phyloP scores from a whole-genome alignment of 1,139 yeast genomes.

The Suhomyces panamericanus region DNA sequence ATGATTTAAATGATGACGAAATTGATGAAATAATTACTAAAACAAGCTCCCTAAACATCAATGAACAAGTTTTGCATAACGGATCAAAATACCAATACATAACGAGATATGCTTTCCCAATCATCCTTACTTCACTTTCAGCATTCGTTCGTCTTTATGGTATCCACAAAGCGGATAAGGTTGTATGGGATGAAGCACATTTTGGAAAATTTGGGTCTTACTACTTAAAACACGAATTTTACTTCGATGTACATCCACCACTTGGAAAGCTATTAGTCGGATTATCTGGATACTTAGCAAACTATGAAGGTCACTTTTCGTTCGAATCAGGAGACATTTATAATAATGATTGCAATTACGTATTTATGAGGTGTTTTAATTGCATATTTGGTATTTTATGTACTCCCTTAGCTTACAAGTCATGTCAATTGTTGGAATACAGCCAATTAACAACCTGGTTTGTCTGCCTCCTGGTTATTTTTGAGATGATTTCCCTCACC shows the following conservation, averaged over 20 bases:
- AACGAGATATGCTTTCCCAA: conserved; percentile 30
- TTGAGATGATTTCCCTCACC: conserved; percentile 66
- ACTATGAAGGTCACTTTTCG: conserved; percentile 62
- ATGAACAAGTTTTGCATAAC: background rate
- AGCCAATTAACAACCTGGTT: conserved; percentile 50
- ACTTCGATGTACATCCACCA: conserved; percentile 81
- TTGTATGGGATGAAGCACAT: conserved; percentile 97
- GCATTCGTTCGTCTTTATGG: conserved; percentile 66
- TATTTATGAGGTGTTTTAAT: conserved; percentile 65
- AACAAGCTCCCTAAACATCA: conserved; percentile 15
- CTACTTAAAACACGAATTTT: conserved; percentile 63
- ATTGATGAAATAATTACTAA: conserved; percentile 17
- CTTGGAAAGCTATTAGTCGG: conserved; percentile 72
- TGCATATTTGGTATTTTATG: conserved; percentile 62
- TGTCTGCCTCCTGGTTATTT: conserved; percentile 57
- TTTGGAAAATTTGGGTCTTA: conserved; percentile 69
- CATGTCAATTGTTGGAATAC: conserved; percentile 53
- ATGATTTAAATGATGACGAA: conserved; percentile 6
- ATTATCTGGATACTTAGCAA: conserved; percentile 65
- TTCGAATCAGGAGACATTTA: conserved; percentile 62
- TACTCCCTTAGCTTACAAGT: conserved; percentile 63
- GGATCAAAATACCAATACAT: conserved; percentile 12
- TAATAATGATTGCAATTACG: conserved; percentile 56
- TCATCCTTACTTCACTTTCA: conserved; percentile 54
- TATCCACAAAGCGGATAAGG: conserved; percentile 62